phyloP scores from a whole-genome alignment of 768 basidiomycete genomes.

The Terana coerulea region DNA sequence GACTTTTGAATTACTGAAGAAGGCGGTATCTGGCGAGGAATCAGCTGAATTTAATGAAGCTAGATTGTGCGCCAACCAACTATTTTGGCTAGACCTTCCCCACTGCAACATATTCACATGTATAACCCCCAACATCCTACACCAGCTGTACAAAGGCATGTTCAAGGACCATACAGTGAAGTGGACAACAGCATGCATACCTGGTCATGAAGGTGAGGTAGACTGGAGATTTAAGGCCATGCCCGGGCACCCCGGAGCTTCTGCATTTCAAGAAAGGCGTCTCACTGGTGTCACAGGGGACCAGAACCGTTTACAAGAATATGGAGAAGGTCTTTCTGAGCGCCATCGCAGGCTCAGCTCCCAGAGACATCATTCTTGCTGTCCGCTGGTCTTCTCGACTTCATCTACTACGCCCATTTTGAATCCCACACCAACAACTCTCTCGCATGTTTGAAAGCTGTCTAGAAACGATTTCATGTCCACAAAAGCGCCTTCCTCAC shows the following conservation, averaged over 20 bases:
- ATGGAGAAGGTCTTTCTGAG: constrained; percentile 27
- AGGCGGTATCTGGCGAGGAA: not conserved
- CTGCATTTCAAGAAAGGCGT: constrained; percentile 43
- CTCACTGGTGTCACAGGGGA: constrained; percentile 37
- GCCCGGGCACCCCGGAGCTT: constrained; percentile 28
- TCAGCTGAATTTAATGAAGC: constrained; percentile 5
- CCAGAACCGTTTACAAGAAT: constrained; percentile 39
- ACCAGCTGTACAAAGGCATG: constrained; percentile 45
- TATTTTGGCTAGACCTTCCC: constrained; percentile 37
- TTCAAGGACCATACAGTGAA: constrained; percentile 40
- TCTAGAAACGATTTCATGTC: constrained; percentile 21
- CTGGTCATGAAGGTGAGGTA: constrained; percentile 28
- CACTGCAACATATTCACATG: constrained; percentile 35
- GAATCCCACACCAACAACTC: constrained; percentile 20
- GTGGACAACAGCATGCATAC: constrained; percentile 18
- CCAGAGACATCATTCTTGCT: constrained; percentile 18
- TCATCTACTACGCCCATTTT: constrained; percentile 26
- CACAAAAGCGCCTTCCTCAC: constrained; percentile 25
- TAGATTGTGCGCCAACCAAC: constrained; percentile 21
- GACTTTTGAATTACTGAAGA: not conserved
- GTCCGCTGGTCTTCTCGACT: constrained; percentile 25
- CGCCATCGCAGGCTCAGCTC: constrained; percentile 22
- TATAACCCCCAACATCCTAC: constrained; percentile 42
- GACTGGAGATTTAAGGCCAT: constrained; percentile 34
- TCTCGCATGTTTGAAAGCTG: constrained; percentile 12